Evolutionary conservation across 192 early-diverging fungal genomes (phyloP), one percentile per base, ranked within the genome.

Genomic region (Paraglomus brasilianum): DNA sequence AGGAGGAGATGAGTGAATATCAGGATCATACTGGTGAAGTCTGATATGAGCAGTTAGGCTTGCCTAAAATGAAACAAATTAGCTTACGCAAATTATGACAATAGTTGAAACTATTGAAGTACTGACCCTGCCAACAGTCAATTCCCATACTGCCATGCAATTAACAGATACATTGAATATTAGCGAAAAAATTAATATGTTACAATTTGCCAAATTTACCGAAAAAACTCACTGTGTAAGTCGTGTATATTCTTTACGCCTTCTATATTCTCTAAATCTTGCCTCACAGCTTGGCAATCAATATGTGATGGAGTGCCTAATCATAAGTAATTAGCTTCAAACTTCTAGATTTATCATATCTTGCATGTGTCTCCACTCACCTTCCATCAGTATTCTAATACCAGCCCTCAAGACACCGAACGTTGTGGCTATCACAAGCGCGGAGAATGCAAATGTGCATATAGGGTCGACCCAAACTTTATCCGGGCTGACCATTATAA

Each of bases 361-460:
- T n/a, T n/a, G n/a, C n/a, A n/a, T n/a, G n/a, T n/a, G n/a, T n/a
- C 21, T 17, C 21, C 50, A 49, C 46, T 41, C 74, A 78, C 90
- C 79, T 80, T 93, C 90, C 91, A 93, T 92, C 36, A 93, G 73
- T 7, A 93, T 85, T 0, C 75, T 76, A 4, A 90, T 45, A 10
- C 85, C 89, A 51, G 86, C 82, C 56, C 77, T 82, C 22, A 94
- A 81, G 6, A 93, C 66, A 8, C 80, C 74, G 10, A 87, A 75
- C 0, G 92, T 93, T 7, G 91, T 92, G 11, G 71, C 76, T 22
- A 93, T 77, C 24, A 93, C 92, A 50, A 93, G 73, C 40, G 88
- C 72, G 0, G 91, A 91, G 72, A 94, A 94, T 21, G 92, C 44
- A 69, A 93, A 92, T 5, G 91, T 93, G 77, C 91, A 92, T 11